Conservation (phyloP, 2,329 filamentous ascomycete genomes). For the Penicillium sp. region DNA sequence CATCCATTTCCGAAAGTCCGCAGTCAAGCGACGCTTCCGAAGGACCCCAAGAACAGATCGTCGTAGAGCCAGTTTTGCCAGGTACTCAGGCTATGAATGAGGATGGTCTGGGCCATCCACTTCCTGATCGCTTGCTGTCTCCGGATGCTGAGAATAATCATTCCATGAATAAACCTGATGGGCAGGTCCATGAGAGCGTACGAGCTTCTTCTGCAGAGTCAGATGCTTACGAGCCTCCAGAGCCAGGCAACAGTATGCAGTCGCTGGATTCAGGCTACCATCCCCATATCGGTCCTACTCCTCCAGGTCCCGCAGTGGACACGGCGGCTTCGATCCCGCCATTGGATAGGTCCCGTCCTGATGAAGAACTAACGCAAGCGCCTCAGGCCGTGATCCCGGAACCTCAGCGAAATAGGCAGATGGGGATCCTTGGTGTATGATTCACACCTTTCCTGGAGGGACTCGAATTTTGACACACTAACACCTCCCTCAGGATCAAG, state of each 20-base stretch:
- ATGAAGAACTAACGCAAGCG: slow-evolving; percentile 30
- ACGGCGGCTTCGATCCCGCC: background rate
- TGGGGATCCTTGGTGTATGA: slow-evolving; percentile 33
- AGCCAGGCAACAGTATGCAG: slow-evolving; percentile 29
- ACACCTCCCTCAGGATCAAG: slow-evolving; percentile 25
- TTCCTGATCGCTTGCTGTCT: slow-evolving; percentile 7
- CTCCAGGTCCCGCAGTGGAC: slow-evolving; percentile 29
- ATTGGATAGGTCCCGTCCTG: slow-evolving; percentile 12
- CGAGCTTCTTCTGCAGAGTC: slow-evolving; percentile 36
- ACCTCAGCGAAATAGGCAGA: slow-evolving; percentile 19
- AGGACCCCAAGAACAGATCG: no score
- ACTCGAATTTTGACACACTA: slow-evolving; percentile 21
- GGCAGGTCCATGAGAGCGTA: slow-evolving; percentile 2
- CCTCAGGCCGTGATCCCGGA: slow-evolving; percentile 26
- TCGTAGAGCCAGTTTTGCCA: no score
- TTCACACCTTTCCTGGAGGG: slow-evolving; percentile 15
- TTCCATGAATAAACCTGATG: slow-evolving; percentile 8
- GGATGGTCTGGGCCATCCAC: slow-evolving; percentile 1
- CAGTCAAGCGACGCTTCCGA: no score
- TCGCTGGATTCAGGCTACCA: slow-evolving; percentile 30
- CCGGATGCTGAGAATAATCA: slow-evolving; percentile 7
- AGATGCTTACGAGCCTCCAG: slow-evolving; percentile 54
- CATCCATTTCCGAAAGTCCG: no score
- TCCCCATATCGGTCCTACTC: slow-evolving; percentile 42
- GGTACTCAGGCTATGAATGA: no score